Evolutionary conservation across 306 rosid genomes (phyloP).

Genomic region (Crotalaria pallida): DNA sequence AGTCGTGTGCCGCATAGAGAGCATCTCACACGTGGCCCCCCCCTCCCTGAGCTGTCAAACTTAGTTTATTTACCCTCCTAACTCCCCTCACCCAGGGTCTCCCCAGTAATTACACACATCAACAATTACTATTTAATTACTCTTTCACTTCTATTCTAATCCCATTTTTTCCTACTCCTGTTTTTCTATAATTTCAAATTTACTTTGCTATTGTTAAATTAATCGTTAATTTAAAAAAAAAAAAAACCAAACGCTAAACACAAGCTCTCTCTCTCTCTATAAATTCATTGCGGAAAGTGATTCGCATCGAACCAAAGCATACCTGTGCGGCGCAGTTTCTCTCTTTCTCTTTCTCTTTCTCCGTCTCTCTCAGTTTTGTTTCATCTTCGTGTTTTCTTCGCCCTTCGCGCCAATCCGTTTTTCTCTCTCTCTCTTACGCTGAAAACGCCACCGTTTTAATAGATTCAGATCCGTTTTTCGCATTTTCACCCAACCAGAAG

Average conservation of each 20-base stretch:
- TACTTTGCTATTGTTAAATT: too few relatives aligned
- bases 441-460: too few relatives aligned
- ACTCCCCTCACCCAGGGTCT: too few relatives aligned
- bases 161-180: too few relatives aligned
- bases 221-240: background rate
- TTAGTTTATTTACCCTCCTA: too few relatives aligned
- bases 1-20: constrained; percentile 56
- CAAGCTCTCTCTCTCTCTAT: constrained; percentile 22
- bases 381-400: background rate
- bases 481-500: background rate
- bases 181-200: too few relatives aligned
- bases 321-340: background rate
- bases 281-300: constrained; percentile 13
- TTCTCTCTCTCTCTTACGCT: too few relatives aligned
- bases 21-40: constrained; percentile 34
- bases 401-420: background rate
- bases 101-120: background rate
- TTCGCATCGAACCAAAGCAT: constrained; percentile 25
- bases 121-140: background rate
- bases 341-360: background rate
- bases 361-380: background rate
- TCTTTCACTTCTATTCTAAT: background rate
- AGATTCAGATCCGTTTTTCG: background rate
- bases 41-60: constrained; percentile 17
- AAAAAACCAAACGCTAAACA: background rate